A percentile compares a stretch with the other conserved stretches of the same genome.
These are phyloP conservation scores for Medicago ruthenica DNA, from an alignment of 306 rosid genomes.

Conservation along the genomic window DNA sequence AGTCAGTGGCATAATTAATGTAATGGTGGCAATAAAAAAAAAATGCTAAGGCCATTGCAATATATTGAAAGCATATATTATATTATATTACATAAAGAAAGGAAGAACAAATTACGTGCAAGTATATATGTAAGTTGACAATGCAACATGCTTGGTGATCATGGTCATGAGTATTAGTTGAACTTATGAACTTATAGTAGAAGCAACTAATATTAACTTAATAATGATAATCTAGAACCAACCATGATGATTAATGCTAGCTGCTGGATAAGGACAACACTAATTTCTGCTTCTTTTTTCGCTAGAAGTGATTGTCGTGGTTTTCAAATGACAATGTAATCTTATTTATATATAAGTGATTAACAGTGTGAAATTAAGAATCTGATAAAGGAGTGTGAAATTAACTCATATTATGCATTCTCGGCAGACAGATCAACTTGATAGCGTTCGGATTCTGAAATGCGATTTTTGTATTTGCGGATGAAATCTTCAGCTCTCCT, in stretches of 20 bases:
- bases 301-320: too few species aligned
- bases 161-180: neutral
- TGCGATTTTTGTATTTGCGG: slow-evolving; percentile 46
- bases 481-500: slow-evolving; percentile 62
- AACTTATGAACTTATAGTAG: neutral
- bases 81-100: neutral
- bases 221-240: slow-evolving; percentile 3
- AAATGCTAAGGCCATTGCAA: neutral
- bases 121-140: neutral
- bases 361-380: too few species aligned
- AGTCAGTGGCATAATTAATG: neutral
- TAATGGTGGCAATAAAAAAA: neutral
- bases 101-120: neutral
- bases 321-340: too few species aligned
- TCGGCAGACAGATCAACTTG: slow-evolving; percentile 33
- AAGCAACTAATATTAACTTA: neutral
- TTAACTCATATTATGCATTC: slow-evolving; percentile 15
- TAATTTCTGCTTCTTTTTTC: too few species aligned
- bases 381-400: too few species aligned
- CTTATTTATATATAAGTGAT: too few species aligned
- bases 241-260: slow-evolving; percentile 46
- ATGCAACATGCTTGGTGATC: neutral
- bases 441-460: slow-evolving; percentile 50
- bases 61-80: neutral
- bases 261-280: too few species aligned